Percentiles rank a stretch among this genome's conserved stretches.
Evolutionary conservation across 1,284 basidiomycete genomes (phyloP).

Genomic region (Naganishia sp.): DNA sequence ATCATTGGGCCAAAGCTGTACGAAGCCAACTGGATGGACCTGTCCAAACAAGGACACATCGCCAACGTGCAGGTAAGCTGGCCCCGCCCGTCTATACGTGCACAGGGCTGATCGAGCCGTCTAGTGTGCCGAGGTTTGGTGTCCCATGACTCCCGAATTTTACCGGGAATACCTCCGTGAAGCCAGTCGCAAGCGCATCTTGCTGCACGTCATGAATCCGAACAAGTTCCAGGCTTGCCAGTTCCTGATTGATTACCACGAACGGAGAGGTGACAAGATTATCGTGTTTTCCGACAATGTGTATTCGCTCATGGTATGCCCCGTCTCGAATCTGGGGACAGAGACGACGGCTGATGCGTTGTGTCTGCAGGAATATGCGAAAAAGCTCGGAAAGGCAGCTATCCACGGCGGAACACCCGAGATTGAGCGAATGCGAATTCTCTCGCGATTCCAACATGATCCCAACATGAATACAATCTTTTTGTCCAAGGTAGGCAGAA

Average conservation of each 20-base stretch:
- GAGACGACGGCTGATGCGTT: conserved; percentile 3
- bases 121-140: conserved; percentile 99
- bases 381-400: conserved; percentile 88
- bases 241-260: conserved; percentile 98
- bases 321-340: neutral
- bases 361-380: conserved; percentile 77
- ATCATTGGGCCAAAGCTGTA: conserved; percentile 99
- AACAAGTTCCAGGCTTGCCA: conserved; percentile 99
- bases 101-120: neutral
- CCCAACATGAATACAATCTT: conserved; percentile 98
- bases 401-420: conserved; percentile 97
- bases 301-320: conserved; percentile 82
- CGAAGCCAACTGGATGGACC: conserved; percentile 99
- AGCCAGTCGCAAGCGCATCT: conserved; percentile 82
- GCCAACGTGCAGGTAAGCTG: conserved; percentile 88
- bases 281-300: conserved; percentile 99
- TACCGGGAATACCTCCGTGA: conserved; percentile 95
- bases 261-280: conserved; percentile 96
- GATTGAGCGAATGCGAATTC: conserved; percentile 90
- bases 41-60: conserved; percentile 98
- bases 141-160: conserved; percentile 99
- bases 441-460: conserved; percentile 95
- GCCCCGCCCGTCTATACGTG: no score
- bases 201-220: conserved; percentile 99
- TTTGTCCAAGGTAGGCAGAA: conserved; percentile 75